phyloP scores from a whole-genome alignment of 2,329 filamentous ascomycete genomes.

The Fusarium abutilonis region DNA sequence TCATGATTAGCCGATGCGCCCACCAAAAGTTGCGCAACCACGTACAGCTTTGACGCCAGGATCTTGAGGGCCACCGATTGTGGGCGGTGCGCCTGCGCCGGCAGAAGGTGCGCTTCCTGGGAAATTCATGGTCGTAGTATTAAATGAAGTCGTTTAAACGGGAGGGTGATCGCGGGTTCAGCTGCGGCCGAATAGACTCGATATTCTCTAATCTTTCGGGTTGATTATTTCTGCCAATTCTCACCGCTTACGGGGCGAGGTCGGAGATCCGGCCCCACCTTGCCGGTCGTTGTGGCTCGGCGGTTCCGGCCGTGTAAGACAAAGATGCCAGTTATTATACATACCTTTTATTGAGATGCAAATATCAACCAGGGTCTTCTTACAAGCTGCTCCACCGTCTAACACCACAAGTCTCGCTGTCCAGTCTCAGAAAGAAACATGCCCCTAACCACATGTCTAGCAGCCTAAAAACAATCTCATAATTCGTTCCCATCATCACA shows the following conservation, averaged over 20 bases:
- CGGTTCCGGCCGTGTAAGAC: background rate
- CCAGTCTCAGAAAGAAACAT: slow-evolving; percentile 19
- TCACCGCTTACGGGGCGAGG: slow-evolving; percentile 49
- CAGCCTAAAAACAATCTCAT: slow-evolving; percentile 6
- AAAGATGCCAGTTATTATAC: too few relatives aligned
- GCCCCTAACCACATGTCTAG: slow-evolving; percentile 5
- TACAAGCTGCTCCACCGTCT: slow-evolving; percentile 12
- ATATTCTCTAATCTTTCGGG: slow-evolving; percentile 38
- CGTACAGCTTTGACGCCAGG: slow-evolving; percentile 63
- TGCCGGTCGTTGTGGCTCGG: slow-evolving; percentile 22
- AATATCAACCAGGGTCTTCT: slow-evolving; percentile 6
- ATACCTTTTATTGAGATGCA: background rate
- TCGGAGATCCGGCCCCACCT: slow-evolving; percentile 38
- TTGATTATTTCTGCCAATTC: slow-evolving; percentile 53
- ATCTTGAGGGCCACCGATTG: slow-evolving; percentile 55
- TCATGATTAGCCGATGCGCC: slow-evolving; percentile 12
- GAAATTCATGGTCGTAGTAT: slow-evolving; percentile 52
- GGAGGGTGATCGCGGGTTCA: slow-evolving; percentile 33
- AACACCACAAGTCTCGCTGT: slow-evolving; percentile 10
- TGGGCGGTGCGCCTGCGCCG: slow-evolving; percentile 39
- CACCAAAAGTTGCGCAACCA: slow-evolving; percentile 18
- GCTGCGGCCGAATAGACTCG: slow-evolving; percentile 28
- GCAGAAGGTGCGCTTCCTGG: slow-evolving; percentile 46
- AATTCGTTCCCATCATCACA: slow-evolving; percentile 1
- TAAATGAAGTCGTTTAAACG: slow-evolving; percentile 6